These are phyloP conservation scores for Pugionium dolabratum DNA, from an alignment of 345 rosid genomes.

Conservation along the genomic window DNA sequence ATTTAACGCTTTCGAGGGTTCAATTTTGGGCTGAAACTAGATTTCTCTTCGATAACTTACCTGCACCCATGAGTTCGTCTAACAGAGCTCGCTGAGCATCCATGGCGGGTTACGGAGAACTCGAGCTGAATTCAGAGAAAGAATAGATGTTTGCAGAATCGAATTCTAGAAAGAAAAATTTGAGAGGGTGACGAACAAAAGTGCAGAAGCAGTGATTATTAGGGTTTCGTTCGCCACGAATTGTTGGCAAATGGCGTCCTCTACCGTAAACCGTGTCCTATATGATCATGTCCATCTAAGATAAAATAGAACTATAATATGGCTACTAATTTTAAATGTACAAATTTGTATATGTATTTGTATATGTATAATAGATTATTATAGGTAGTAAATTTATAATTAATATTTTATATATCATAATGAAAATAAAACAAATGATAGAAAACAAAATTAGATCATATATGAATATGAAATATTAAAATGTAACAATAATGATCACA, in stretches of 20 bases:
- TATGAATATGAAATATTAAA: too few species aligned
- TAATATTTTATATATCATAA: too few species aligned
- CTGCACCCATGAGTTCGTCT: slow-evolving; percentile 98
- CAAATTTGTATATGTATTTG: too few species aligned
- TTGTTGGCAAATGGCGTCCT: background rate
- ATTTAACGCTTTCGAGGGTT: background rate
- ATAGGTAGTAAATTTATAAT: too few species aligned
- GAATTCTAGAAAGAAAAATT: background rate
- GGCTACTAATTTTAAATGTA: background rate
- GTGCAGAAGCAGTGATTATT: slow-evolving; percentile 31
- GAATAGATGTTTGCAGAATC: background rate
- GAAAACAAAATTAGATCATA: too few species aligned
- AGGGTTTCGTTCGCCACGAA: slow-evolving; percentile 38
- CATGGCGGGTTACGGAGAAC: slow-evolving; percentile 43
- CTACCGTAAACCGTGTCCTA: background rate
- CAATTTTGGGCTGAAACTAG: slow-evolving; percentile 10
- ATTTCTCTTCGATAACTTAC: slow-evolving; percentile 41
- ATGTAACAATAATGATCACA: too few species aligned
- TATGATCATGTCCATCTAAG: slow-evolving; percentile 8
- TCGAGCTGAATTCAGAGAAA: slow-evolving; percentile 1
- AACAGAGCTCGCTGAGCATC: slow-evolving; percentile 95
- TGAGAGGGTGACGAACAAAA: slow-evolving; percentile 17
- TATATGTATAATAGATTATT: too few species aligned
- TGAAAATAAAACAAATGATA: too few species aligned
- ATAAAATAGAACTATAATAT: too few species aligned